These are phyloP conservation scores for Amaranthus tricolor DNA, from an alignment of 179 eudicot species.

Conservation along the genomic window DNA sequence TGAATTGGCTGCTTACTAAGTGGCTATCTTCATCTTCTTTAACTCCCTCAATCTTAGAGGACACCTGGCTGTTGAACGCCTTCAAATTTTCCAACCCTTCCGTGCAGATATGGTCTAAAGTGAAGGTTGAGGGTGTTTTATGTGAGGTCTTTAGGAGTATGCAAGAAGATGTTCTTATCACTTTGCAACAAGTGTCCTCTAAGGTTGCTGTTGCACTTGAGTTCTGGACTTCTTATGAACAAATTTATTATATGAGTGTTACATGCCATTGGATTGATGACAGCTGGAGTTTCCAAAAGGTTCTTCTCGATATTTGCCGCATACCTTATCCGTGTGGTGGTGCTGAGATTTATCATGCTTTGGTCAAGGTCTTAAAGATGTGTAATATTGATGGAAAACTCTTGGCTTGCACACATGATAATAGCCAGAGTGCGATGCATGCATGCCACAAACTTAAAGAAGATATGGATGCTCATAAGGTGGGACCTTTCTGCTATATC, in stretches of 20 bases:
- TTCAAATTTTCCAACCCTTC: slow-evolving; percentile 66
- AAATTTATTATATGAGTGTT: slow-evolving; percentile 66
- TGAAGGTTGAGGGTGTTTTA: slow-evolving; percentile 56
- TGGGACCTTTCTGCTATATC: slow-evolving; percentile 63
- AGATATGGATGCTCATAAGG: slow-evolving; percentile 67
- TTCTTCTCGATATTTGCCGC: slow-evolving; percentile 73
- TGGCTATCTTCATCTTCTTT: slow-evolving; percentile 70
- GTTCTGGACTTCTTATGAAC: slow-evolving; percentile 77
- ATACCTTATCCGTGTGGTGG: slow-evolving; percentile 71
- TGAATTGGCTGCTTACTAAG: slow-evolving; percentile 81
- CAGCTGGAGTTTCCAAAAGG: slow-evolving; percentile 65
- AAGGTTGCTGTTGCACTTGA: slow-evolving; percentile 77
- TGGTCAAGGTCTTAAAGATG: slow-evolving; percentile 53
- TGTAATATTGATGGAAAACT: slow-evolving; percentile 59
- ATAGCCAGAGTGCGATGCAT: slow-evolving; percentile 59
- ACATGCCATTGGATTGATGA: slow-evolving; percentile 87
- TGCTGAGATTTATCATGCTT: slow-evolving; percentile 52
- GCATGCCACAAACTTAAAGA: slow-evolving; percentile 76
- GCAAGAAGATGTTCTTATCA: slow-evolving; percentile 55
- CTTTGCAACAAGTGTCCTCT: slow-evolving; percentile 64
- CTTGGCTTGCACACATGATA: slow-evolving; percentile 82
- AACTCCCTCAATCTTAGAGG: slow-evolving; percentile 64
- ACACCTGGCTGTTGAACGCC: slow-evolving; percentile 62
- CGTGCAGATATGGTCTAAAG: slow-evolving; percentile 62
- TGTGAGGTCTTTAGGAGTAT: slow-evolving; percentile 63